These are phyloP conservation scores for Dictyostelium capitatum DNA, from an alignment of 78 protist genomes.

Conservation along the genomic window DNA sequence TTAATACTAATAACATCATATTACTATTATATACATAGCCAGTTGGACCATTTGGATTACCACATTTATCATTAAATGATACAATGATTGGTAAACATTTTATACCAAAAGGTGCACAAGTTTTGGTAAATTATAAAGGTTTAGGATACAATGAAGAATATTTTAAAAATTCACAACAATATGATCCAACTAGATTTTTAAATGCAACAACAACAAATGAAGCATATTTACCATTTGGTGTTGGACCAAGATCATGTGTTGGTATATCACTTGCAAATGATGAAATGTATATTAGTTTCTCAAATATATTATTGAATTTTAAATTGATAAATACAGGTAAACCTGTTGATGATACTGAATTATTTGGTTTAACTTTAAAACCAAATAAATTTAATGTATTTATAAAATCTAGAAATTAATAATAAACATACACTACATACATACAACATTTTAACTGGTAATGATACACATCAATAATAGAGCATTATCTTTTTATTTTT, in stretches of 20 bases:
- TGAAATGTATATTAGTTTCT: neutral
- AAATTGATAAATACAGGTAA: slow-evolving; percentile 3
- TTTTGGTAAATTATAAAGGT: neutral
- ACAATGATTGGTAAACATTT: slow-evolving; percentile 10
- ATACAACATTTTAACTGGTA: too few species aligned
- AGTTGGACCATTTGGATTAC: slow-evolving; percentile 32
- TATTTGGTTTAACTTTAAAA: slow-evolving; percentile 11
- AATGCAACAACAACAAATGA: neutral
- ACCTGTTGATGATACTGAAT: slow-evolving; percentile 15
- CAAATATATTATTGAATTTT: slow-evolving; percentile 2
- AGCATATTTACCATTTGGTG: slow-evolving; percentile 16
- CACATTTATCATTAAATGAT: slow-evolving; percentile 12
- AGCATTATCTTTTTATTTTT: too few species aligned
- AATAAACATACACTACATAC: too few species aligned
- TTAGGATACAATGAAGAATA: slow-evolving; percentile 5
- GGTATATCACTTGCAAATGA: neutral
- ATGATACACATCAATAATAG: too few species aligned
- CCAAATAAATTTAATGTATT: too few species aligned
- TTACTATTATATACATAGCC: neutral
- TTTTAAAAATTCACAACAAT: slow-evolving; percentile 6
- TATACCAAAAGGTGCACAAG: slow-evolving; percentile 34
- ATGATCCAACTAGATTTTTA: slow-evolving; percentile 19
- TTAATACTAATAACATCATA: too few species aligned
- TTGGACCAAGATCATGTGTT: slow-evolving; percentile 2
- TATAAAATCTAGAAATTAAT: too few species aligned